phyloP scores from a whole-genome alignment of 2,329 filamentous ascomycete species.

The Aspergillus sp. region DNA sequence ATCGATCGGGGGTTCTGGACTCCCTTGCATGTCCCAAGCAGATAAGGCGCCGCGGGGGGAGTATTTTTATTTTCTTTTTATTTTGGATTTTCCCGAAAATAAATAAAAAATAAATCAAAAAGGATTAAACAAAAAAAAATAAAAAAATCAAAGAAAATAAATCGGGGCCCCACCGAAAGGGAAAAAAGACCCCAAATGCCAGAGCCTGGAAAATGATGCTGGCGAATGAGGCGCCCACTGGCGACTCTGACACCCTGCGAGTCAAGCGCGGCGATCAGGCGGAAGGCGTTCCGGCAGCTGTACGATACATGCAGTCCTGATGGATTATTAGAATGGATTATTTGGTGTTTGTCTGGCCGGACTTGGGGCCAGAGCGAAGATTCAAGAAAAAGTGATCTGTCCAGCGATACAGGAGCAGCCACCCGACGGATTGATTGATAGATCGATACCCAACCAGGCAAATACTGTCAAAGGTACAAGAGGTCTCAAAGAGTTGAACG shows the following conservation, averaged over 20 bases:
- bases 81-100: conserved; percentile 11
- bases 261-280: conserved; percentile 30
- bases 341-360: not conserved
- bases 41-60: conserved; percentile 30
- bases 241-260: conserved; percentile 20
- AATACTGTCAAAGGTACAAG: not conserved
- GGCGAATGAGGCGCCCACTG: conserved; percentile 19
- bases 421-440: not conserved
- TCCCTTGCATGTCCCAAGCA: conserved; percentile 33
- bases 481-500: not conserved
- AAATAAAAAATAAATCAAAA: conserved; percentile 7
- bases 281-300: conserved; percentile 27
- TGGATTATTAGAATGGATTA: conserved; percentile 3
- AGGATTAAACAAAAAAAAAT: conserved; percentile 7
- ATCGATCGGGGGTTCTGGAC: conserved; percentile 31
- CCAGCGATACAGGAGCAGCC: not conserved
- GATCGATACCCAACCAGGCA: conserved; percentile 1
- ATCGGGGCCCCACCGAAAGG: conserved; percentile 17
- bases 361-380: not conserved
- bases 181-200: conserved; percentile 22
- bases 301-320: conserved; percentile 21
- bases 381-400: conserved; percentile 3
- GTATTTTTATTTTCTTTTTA: conserved; percentile 12
- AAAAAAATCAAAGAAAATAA: conserved; percentile 14
- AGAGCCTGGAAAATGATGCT: conserved; percentile 19